These are phyloP conservation scores for Mycena floridula DNA, from an alignment of 768 basidiomycete genomes.

Conservation along the genomic window DNA sequence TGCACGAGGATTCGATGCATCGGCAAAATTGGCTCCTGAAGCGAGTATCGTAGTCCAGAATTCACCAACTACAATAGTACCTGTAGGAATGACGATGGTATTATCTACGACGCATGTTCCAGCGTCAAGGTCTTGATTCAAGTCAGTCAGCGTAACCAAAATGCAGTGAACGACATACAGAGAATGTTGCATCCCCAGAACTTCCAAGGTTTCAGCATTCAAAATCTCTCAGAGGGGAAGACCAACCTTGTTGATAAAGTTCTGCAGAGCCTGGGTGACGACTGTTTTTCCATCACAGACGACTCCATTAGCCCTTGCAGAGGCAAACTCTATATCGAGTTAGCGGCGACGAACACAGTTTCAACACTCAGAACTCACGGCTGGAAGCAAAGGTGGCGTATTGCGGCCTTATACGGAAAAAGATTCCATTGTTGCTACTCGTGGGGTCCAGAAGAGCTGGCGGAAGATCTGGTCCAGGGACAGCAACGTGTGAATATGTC, in stretches of 20 bases:
- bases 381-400: slow-evolving; percentile 36
- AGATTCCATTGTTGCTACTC: slow-evolving; percentile 33
- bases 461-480: slow-evolving; percentile 25
- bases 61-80: slow-evolving; percentile 25
- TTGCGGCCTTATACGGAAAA: slow-evolving; percentile 37
- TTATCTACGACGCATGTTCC: slow-evolving; percentile 20
- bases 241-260: slow-evolving; percentile 13
- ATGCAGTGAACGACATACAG: slow-evolving; percentile 14
- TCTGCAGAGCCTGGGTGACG: slow-evolving; percentile 18
- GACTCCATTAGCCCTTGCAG: slow-evolving; percentile 43
- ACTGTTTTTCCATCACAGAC: slow-evolving; percentile 47
- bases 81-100: slow-evolving; percentile 25
- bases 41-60: slow-evolving; percentile 20
- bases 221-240: neutral
- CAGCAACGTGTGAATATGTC: slow-evolving; percentile 15
- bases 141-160: too few relatives aligned
- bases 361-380: slow-evolving; percentile 8
- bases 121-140: slow-evolving; percentile 46
- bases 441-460: slow-evolving; percentile 33
- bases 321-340: slow-evolving; percentile 29
- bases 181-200: slow-evolving; percentile 50
- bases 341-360: too few relatives aligned
- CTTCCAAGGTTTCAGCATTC: slow-evolving; percentile 5
- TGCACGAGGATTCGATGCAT: slow-evolving; percentile 2
- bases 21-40: slow-evolving; percentile 3